Base-by-base conservation (phyloP, 805 yeast genomes). In the Candida nemodendra region DNA sequence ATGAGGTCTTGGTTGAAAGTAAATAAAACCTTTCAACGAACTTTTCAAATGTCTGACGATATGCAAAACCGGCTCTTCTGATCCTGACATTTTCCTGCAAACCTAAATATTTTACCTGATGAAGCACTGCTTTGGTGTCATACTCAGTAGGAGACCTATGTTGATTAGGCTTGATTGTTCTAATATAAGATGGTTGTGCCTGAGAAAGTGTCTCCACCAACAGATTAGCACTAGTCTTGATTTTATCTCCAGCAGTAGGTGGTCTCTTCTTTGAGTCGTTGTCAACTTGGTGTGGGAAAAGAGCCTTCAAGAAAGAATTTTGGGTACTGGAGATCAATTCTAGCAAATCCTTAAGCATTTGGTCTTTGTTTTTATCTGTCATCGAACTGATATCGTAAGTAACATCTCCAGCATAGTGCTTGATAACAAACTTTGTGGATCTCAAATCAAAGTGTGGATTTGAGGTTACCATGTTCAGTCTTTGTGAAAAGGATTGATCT, bases 371-470 rank as follows among this genome's bases (percentile, higher is more conserved):
- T 64, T 93, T 93, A 62, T 93, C 98, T 2, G 99, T 93, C 86
- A 93, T 89, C 5, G 85, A 84, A 21, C 72, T 68, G 36, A 90
- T 81, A 46, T 90, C 96, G 58, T 93, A 93, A 9, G 89, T 84
- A 32, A 93, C 99, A 66, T 93, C 99, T 58, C 99, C 99, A 16
- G 99, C 99, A 67, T 93, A 93, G 65, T 93, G 99, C 66, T 87
- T 90, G 56, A 93, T 79, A 38, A 93, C 68, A 51, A 93, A 93
- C 61, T 93, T 91, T 23, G 81, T 76, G 46, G 85, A 81, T 57
- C 99, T 80, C 53, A 85, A 76, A 54, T 90, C 96, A 58, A 93
- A 89, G 61, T 93, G 95, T 17, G 86, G 83, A 61, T 89, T 90
- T 16, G 75, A 64, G 5, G 89, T 70, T 41, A 93, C 85, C 79